phyloP scores from a whole-genome alignment of 1,284 basidiomycete genomes.

The Albatrellus sp. region DNA sequence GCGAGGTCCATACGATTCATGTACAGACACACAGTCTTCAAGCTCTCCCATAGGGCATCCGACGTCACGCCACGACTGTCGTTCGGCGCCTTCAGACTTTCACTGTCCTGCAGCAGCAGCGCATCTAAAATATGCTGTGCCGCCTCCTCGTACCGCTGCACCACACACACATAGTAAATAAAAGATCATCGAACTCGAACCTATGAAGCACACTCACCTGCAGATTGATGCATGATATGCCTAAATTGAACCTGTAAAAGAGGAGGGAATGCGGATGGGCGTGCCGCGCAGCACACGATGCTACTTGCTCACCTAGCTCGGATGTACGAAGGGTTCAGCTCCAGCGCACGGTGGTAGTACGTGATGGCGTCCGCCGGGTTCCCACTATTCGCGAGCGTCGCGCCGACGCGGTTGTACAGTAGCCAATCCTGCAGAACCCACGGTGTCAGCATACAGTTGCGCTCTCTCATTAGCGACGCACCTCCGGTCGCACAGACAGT shows the following conservation, averaged over 20 bases:
- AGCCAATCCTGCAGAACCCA: conserved; percentile 68
- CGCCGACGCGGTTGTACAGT: conserved; percentile 92
- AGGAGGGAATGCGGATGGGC: not conserved
- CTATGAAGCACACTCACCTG: conserved; percentile 33
- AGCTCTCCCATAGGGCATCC: conserved; percentile 71
- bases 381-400: conserved; percentile 91
- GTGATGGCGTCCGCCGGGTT: conserved; percentile 73
- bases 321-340: conserved; percentile 88
- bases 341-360: conserved; percentile 85
- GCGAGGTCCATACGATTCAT: conserved; percentile 65
- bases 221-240: conserved; percentile 84
- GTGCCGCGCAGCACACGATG: conserved; percentile 8
- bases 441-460: not conserved
- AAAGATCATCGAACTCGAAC: not conserved
- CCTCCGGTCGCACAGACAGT: conserved; percentile 77
- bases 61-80: conserved; percentile 63
- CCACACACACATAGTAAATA: conserved; percentile 1
- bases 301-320: conserved; percentile 53
- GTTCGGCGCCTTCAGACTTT: conserved; percentile 33
- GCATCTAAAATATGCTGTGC: conserved; percentile 80
- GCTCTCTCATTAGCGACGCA: conserved; percentile 22
- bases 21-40: conserved; percentile 71
- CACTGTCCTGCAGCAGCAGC: conserved; percentile 74
- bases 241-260: conserved; percentile 70
- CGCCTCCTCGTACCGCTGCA: conserved; percentile 70